Evolutionary conservation across 768 basidiomycete species (phyloP), one percentile per base, ranked within the genome.

Genomic region (Lepiota brunneoincarnata): DNA sequence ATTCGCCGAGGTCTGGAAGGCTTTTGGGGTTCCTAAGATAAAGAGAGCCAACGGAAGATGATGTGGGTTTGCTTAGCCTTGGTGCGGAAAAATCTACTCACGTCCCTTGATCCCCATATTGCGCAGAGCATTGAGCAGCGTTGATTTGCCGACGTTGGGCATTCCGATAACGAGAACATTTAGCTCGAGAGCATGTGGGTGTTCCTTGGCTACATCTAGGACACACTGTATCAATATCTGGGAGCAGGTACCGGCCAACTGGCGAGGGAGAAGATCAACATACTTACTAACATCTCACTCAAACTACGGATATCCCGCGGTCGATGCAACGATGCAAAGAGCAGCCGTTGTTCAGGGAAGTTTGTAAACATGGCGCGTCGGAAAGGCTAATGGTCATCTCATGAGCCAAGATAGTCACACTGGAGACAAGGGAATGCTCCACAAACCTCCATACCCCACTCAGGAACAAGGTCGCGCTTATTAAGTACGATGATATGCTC

Each of bases 101-200:
- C 94, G 87, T 66, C 93, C 93, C 62, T 80, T 76, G 41, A 96
- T 90, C 10, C 96, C 96, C 64, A 85, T 86, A 63, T 82, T 86
- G 39, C 96, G 82, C 23, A 99, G 77, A 1, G 93, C 84, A 64
- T 99, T 99, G 11, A 99, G 75, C 47, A 98, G 71, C 2, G 92
- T 95, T 12, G 95, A 98, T 72, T 99, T 98, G 38, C 96, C 96
- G 43, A 98, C 93, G 68, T 98, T 98, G 15, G 97, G 97, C 96
- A 99, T 98, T 20, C 97, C 97, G 55, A 97, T 87, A 20, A 98
- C 93, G 2, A 98, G 79, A 6, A 98, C 87, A 62, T 94, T 93
- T 60, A 92, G 72, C 66, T 89, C 89, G 61, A 84, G 82, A 43
- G 83, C 78, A 58, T 90, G 81, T 47, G 83, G 83, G 65, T 86